Evolutionary conservation across 805 yeast genomes (phyloP).

Genomic region (Saccharomyces paradoxus): DNA sequence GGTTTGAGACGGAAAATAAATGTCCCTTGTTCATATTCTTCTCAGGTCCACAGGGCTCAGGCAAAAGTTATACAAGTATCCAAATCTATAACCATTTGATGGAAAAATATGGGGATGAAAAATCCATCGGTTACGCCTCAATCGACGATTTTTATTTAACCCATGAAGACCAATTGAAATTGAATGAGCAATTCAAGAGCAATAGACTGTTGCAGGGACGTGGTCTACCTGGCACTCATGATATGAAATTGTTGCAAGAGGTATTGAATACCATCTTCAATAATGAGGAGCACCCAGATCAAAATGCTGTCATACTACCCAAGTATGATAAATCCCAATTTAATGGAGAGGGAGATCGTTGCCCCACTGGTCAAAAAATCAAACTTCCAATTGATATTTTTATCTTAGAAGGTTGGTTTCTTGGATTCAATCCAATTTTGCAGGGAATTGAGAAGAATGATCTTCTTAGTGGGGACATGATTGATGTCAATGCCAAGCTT

Average conservation of each 20-base stretch:
- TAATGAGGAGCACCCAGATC: conserved; percentile 20
- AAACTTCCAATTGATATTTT: conserved; percentile 49
- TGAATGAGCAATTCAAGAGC: conserved; percentile 35
- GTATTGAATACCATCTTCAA: conserved; percentile 29
- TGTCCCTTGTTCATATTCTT: conserved; percentile 47
- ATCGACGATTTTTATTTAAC: conserved; percentile 83
- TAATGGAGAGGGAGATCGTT: conserved; percentile 75
- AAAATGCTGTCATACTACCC: conserved; percentile 41
- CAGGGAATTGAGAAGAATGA: conserved; percentile 17
- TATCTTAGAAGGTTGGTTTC: conserved; percentile 90
- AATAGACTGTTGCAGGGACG: conserved; percentile 64
- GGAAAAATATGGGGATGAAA: conserved; percentile 30
- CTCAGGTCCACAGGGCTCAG: conserved; percentile 76
- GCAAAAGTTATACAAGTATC: conserved; percentile 53
- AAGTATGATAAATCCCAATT: conserved; percentile 67
- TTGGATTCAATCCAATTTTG: conserved; percentile 53
- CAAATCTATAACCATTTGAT: conserved; percentile 33
- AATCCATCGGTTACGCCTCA: conserved; percentile 44
- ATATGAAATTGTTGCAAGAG: conserved; percentile 33
- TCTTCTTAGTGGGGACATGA: conserved; percentile 23
- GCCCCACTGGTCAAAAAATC: conserved; percentile 23
- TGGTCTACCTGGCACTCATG: conserved; percentile 94
- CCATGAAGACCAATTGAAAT: conserved; percentile 45
- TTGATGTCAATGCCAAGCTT: conserved; percentile 46
- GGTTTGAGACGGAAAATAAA: conserved; percentile 14